Evolutionary conservation across 345 rosid species (phyloP), one percentile per base, ranked within the genome.

Genomic region (Populus pruinosa): DNA sequence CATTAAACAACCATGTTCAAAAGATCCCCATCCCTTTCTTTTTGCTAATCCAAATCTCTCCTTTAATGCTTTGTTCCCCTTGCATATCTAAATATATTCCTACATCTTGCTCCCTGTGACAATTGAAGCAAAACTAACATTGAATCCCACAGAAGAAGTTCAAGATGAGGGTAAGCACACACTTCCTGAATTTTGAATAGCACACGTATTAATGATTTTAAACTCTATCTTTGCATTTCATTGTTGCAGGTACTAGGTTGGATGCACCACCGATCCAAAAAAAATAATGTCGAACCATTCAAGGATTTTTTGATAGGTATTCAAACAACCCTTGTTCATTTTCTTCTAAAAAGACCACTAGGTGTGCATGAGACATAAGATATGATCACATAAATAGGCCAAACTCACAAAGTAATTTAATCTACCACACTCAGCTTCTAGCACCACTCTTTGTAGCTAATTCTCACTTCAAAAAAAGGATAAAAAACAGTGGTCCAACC

Each of bases 161-260:
- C 85, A 89, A 77, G 80, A 94, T 92, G 98, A 86, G 87, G 96
- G 98, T 91, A 82, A 72, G 88, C 74, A 68, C 79, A 63, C 27
- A 41, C 68, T 78, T 71, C 74, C 82, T 64, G 29, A 82, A 59
- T 77, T 73, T 29, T 76, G 43, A 61, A 70, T 81, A 70, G 63
- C 72, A 73, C 27, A 33, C 31, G 39, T 21, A 55, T 75, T 47
- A 62, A n/a, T 29, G 65, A 74, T 86, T 73, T 85, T 69, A 67
- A 83, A 84, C 49, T 76, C 71, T 79, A 67, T 80, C 83, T 73
- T 61, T 77, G 67, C 70, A 75, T 78, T 76, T 79, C 70, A 79
- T 82, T 85, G 81, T 86, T 74, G 89, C 98, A 92, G 97, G 78
- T 92, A 80, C 83, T 88, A 79, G 93, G 89, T 67, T 92, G 97